A percentile compares a stretch with the other conserved stretches of the same genome.
Conservation (phyloP, 2,329 filamentous ascomycete genomes). For the Epichloe festucae region DNA sequence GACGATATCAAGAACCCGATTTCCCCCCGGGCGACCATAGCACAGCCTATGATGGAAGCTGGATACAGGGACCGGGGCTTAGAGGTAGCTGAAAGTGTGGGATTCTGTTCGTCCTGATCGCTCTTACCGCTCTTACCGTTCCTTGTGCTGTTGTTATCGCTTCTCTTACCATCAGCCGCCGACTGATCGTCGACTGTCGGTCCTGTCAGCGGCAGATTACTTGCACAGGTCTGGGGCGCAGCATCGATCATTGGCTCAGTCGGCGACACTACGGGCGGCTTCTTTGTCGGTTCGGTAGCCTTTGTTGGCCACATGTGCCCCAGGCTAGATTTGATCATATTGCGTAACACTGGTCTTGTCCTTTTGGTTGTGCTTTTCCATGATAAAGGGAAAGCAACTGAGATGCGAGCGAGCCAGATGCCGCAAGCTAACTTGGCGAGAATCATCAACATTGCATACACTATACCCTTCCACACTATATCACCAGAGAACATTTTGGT, state of each 20-base stretch:
- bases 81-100: slow-evolving; percentile 12
- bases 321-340: not conserved
- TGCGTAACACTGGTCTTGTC: not conserved
- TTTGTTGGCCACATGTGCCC: not conserved
- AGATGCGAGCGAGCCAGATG: slow-evolving; percentile 35
- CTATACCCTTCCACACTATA: slow-evolving; percentile 58
- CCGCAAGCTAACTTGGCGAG: slow-evolving; percentile 49
- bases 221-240: not conserved
- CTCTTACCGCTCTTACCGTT: not conserved
- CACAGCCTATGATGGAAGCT: slow-evolving; percentile 48
- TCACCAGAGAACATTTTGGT: slow-evolving; percentile 49
- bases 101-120: not conserved
- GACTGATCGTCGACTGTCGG: not conserved
- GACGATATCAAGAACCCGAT: slow-evolving; percentile 67
- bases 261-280: not conserved
- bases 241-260: not conserved
- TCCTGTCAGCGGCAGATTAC: not conserved
- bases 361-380: not conserved
- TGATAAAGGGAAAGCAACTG: not conserved
- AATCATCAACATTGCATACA: slow-evolving; percentile 61
- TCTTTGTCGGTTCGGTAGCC: not conserved
- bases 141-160: not conserved
- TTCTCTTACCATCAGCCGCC: not conserved
- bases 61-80: slow-evolving; percentile 54
- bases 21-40: slow-evolving; percentile 70